These are phyloP conservation scores for Colletotrichum cuscutae DNA, from an alignment of 2,329 filamentous ascomycete genomes.

Conservation along the genomic window DNA sequence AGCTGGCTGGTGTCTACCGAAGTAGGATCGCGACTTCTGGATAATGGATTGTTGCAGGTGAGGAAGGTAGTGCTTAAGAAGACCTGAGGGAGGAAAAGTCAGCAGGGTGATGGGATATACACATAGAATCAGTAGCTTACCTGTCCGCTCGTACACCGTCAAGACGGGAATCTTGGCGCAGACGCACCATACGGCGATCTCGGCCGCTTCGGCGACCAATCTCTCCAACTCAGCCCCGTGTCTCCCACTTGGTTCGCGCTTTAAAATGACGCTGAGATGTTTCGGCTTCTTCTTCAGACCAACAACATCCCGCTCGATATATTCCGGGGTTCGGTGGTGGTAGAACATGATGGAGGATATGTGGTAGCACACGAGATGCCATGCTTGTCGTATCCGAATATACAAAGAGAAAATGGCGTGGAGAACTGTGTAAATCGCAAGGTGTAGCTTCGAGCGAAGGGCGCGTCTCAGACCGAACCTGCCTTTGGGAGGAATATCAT, in stretches of 20 bases:
- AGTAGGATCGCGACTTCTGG: conserved; percentile 87
- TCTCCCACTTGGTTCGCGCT: conserved; percentile 75
- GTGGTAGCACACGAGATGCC: conserved; percentile 81
- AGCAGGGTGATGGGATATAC: conserved; percentile 7
- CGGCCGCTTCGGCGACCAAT: conserved; percentile 89
- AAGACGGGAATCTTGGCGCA: conserved; percentile 88
- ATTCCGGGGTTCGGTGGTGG: conserved; percentile 93
- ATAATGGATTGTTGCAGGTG: conserved; percentile 83
- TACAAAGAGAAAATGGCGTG: conserved; percentile 90
- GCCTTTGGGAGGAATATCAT: conserved; percentile 45
- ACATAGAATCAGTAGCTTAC: conserved; percentile 58
- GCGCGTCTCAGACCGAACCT: conserved; percentile 70
- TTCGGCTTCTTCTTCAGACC: conserved; percentile 78
- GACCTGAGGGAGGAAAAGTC: conserved; percentile 62
- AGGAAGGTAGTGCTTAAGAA: conserved; percentile 90
- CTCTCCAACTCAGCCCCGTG: conserved; percentile 81
- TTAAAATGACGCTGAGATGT: conserved; percentile 88
- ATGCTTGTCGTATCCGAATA: conserved; percentile 82
- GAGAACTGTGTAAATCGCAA: conserved; percentile 74
- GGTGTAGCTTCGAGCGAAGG: conserved; percentile 70
- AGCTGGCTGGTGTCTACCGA: conserved; percentile 77
- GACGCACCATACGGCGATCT: conserved; percentile 92
- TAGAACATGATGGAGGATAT: conserved; percentile 88
- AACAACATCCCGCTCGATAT: conserved; percentile 89
- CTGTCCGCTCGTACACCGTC: conserved; percentile 92